Percentiles rank a stretch among this genome's conserved stretches.
These are phyloP conservation scores for Apiospora kogelbergensis DNA, from an alignment of 2,329 filamentous ascomycete genomes.

Conservation along the genomic window DNA sequence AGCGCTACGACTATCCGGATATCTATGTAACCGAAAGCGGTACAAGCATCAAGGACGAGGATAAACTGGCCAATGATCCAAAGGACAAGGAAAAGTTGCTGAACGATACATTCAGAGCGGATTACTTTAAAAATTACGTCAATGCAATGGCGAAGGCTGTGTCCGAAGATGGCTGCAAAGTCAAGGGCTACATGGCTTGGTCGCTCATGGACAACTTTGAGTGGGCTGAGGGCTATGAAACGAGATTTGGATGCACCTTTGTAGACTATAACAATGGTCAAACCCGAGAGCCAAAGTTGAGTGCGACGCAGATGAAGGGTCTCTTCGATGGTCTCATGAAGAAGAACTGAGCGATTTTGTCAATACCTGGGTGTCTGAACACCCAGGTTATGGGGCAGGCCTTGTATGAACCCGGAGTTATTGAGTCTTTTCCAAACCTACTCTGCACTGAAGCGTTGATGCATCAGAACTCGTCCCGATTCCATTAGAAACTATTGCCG, in stretches of 20 bases:
- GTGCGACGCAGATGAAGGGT: conserved; percentile 67
- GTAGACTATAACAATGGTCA: conserved; percentile 81
- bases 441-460: neutral
- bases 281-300: conserved; percentile 82
- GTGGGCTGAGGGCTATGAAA: conserved; percentile 90
- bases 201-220: conserved; percentile 89
- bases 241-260: conserved; percentile 79
- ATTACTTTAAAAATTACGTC: conserved; percentile 79
- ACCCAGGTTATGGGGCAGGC: neutral
- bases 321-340: conserved; percentile 72
- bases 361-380: neutral
- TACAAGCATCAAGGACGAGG: conserved; percentile 81
- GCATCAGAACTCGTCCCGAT: neutral
- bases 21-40: conserved; percentile 92
- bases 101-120: conserved; percentile 76
- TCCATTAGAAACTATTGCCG: neutral
- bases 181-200: conserved; percentile 82
- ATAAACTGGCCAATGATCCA: conserved; percentile 76
- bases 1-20: conserved; percentile 71
- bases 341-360: conserved; percentile 46
- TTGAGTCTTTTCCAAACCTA: neutral
- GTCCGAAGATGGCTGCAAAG: conserved; percentile 72
- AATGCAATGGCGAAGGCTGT: conserved; percentile 73
- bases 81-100: too few relatives aligned
- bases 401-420: neutral